phyloP scores from a whole-genome alignment of 805 yeast genomes.

The Metschnikowia shivogae region DNA sequence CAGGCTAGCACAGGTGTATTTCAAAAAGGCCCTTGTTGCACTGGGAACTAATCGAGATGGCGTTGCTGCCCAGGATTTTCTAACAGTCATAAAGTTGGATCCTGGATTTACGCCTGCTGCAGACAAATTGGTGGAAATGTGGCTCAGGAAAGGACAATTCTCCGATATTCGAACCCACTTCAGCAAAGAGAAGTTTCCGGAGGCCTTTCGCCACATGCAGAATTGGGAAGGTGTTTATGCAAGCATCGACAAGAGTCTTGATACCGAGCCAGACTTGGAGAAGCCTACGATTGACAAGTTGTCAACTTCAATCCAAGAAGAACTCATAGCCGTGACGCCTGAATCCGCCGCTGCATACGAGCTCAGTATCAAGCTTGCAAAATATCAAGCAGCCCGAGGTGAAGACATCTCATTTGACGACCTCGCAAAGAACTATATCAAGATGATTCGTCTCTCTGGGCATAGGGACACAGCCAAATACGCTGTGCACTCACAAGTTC shows the following conservation, averaged over 20 bases:
- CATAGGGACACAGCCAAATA: constrained; percentile 23
- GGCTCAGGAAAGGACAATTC: constrained; percentile 50
- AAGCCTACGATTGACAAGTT: constrained; percentile 1
- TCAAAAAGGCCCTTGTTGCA: constrained; percentile 60
- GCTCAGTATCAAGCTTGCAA: constrained; percentile 25
- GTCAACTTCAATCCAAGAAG: not conserved
- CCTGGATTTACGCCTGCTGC: constrained; percentile 46
- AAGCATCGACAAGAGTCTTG: constrained; percentile 12
- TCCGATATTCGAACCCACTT: constrained; percentile 22
- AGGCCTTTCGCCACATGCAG: constrained; percentile 14
- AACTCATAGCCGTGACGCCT: constrained; percentile 37
- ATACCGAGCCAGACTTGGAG: constrained; percentile 3
- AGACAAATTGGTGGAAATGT: constrained; percentile 44
- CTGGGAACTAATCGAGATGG: constrained; percentile 51
- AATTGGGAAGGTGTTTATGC: constrained; percentile 17
- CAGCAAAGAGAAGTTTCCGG: constrained; percentile 9
- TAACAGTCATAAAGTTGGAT: constrained; percentile 41
- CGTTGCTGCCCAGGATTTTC: constrained; percentile 51
- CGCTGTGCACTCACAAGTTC: constrained; percentile 24
- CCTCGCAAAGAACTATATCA: constrained; percentile 21
- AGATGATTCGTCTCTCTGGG: constrained; percentile 27
- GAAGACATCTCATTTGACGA: constrained; percentile 1
- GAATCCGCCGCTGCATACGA: constrained; percentile 35
- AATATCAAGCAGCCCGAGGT: constrained; percentile 3
- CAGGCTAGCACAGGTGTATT: constrained; percentile 40